A percentile compares a stretch with the other conserved stretches of the same genome.
Evolutionary conservation across 345 rosid species (phyloP).

Genomic region (Populus pruinosa): DNA sequence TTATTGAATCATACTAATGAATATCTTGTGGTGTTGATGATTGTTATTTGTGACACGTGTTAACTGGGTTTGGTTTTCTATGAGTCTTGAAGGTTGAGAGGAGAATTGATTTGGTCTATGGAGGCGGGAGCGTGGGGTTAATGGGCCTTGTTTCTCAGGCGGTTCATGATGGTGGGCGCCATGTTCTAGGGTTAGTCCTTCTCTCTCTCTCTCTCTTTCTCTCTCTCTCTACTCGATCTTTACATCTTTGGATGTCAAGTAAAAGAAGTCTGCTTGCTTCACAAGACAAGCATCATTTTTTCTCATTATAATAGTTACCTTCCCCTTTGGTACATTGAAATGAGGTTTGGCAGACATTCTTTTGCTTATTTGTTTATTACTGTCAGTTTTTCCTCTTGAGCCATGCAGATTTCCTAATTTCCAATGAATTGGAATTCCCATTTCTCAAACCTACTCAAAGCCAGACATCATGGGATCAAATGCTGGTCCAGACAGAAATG

Average conservation of each 20-base stretch:
- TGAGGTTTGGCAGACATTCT: not conserved
- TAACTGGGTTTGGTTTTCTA: constrained; percentile 37
- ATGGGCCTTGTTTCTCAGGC: constrained; percentile 99
- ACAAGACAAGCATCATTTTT: constrained; percentile 25
- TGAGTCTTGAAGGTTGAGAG: constrained; percentile 68
- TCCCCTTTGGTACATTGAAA: not conserved
- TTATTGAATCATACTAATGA: not conserved
- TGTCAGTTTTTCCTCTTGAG: not conserved
- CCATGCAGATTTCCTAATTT: constrained; percentile 25
- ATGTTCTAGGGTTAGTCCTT: constrained; percentile 84
- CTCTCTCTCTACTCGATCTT: not conserved
- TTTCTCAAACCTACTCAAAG: constrained; percentile 18
- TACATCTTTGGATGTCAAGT: not conserved
- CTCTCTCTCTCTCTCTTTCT: not conserved
- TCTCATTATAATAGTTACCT: not conserved
- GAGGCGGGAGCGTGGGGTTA: constrained; percentile 97
- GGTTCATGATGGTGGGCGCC: constrained; percentile 98
- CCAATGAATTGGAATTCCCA: constrained; percentile 20
- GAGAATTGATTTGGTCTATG: constrained; percentile 92
- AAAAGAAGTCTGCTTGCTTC: constrained; percentile 24
- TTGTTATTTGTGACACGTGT: constrained; percentile 29
- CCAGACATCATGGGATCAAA: constrained; percentile 52
- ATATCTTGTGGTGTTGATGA: constrained; percentile 13
- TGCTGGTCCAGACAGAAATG: constrained; percentile 17
- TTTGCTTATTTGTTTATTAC: not conserved